Evolutionary conservation across 208 protist genomes (phyloP), one percentile per base, ranked within the genome.

Genomic region (Leishmania lainsoni): DNA sequence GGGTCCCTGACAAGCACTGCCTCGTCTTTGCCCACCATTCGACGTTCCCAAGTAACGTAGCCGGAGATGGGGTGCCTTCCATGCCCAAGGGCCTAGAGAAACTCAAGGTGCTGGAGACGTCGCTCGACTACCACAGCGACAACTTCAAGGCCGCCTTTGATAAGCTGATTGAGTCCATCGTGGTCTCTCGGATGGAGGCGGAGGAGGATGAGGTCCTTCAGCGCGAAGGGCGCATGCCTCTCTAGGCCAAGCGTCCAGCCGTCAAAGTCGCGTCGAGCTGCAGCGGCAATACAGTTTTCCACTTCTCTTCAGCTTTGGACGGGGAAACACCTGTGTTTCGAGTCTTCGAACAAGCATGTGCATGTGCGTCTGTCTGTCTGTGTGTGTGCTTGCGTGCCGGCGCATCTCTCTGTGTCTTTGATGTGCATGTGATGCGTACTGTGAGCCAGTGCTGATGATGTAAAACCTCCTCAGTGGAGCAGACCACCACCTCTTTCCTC

Each of bases 71-170:
- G 6, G 78, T 92, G 29, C 92, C 91, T 6, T 16, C 78, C 26
- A 89, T 98, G 87, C 92, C 94, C 29, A 94, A 95, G 76, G 87
- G 87, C n/a, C 75, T 98, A 72, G 89, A 94, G 79, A 89, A 92
- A 45, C 85, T 96, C 4, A 88, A 86, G 51, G 87, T 89, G 8
- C n/a, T 98, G 32, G 90, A 95, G 78, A 97, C 92, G 35, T 98
- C 95, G 8, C 88, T 98, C 56, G 95, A 98, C 80, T 97, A 93
- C 80, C 87, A 93, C 35, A 94, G 91, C 71, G 92, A 96, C 42
- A 98, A 98, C 87, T 98, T 96, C 83, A 97, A 97, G 84, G 89
- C 92, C n/a, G 95, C 91, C 0, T 98, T 98, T 85, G 95, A 97
- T 61, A 86, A 87, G 51, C 81, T 98, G 0, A 88, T 98, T 39